Conservation (phyloP, 2,329 filamentous ascomycete genomes). For the Dactylellina leptospora region DNA sequence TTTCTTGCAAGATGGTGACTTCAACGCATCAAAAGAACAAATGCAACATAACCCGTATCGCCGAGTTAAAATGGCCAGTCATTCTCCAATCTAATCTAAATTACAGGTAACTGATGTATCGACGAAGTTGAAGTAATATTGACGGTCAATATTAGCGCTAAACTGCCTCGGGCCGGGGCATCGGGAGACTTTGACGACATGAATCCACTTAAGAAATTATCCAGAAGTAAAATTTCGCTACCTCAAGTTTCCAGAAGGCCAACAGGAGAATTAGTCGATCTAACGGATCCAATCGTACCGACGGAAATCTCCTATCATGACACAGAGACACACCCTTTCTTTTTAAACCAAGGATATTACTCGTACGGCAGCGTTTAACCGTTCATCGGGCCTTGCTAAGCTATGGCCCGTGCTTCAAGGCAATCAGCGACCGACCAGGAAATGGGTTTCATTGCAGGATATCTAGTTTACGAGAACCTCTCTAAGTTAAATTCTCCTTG, state of each 20-base stretch:
- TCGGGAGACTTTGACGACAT: constrained; percentile 1
- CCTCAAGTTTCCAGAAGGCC: not conserved
- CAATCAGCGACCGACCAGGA: not conserved
- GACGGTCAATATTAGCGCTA: too few relatives aligned
- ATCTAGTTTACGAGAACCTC: too few relatives aligned
- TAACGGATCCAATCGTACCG: constrained; percentile 30
- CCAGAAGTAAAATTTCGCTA: not conserved
- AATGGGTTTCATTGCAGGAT: constrained; percentile 10
- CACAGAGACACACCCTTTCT: constrained; percentile 1
- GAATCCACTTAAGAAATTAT: not conserved
- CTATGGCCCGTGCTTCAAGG: constrained; percentile 22
- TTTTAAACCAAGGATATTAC: not conserved
- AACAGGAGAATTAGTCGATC: not conserved
- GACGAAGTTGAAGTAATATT: too few relatives aligned
- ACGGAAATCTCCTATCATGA: not conserved
- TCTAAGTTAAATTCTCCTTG: too few relatives aligned
- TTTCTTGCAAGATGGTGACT: too few relatives aligned
- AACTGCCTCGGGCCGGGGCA: not conserved
- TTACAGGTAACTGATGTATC: too few relatives aligned
- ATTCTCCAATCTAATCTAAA: too few relatives aligned
- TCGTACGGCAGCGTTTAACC: constrained; percentile 7
- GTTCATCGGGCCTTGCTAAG: constrained; percentile 3
- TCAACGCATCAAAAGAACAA: too few relatives aligned
- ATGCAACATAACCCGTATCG: too few relatives aligned
- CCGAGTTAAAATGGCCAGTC: too few relatives aligned